Conservation (phyloP, 768 basidiomycete species). For the Tricholoma flavovirens region DNA sequence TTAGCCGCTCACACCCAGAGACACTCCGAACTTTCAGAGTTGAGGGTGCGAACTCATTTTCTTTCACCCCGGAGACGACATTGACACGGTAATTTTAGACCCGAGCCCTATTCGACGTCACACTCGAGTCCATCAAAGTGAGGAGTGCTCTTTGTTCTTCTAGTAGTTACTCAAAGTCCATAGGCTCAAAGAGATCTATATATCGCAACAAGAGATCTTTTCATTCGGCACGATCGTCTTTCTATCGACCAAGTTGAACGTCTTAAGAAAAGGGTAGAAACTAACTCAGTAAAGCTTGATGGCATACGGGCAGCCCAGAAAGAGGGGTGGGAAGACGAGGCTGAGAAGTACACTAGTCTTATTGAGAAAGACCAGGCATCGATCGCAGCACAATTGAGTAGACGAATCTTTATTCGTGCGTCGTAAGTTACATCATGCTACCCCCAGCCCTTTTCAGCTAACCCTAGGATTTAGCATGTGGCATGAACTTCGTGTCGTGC, state of each 20-base stretch:
- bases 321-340: conserved; percentile 84
- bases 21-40: conserved; percentile 69
- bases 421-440: conserved; percentile 45
- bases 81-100: conserved; percentile 36
- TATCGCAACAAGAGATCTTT: conserved; percentile 79
- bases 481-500: conserved; percentile 90
- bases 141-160: conserved; percentile 3
- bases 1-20: conserved; percentile 63
- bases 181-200: conserved; percentile 83
- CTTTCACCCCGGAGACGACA: neutral
- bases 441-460: neutral
- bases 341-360: conserved; percentile 59
- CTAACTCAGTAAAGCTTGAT: conserved; percentile 71
- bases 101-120: conserved; percentile 54
- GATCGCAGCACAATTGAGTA: conserved; percentile 66
- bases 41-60: conserved; percentile 46
- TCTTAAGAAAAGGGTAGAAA: conserved; percentile 81
- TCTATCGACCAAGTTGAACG: conserved; percentile 86
- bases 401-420: conserved; percentile 83
- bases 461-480: conserved; percentile 58
- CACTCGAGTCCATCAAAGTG: conserved; percentile 76
- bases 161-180: neutral
- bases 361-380: conserved; percentile 86
- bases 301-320: conserved; percentile 62
- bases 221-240: conserved; percentile 82